phyloP scores from a whole-genome alignment of 1,284 basidiomycete species.

The Rhodotorula sp. region DNA sequence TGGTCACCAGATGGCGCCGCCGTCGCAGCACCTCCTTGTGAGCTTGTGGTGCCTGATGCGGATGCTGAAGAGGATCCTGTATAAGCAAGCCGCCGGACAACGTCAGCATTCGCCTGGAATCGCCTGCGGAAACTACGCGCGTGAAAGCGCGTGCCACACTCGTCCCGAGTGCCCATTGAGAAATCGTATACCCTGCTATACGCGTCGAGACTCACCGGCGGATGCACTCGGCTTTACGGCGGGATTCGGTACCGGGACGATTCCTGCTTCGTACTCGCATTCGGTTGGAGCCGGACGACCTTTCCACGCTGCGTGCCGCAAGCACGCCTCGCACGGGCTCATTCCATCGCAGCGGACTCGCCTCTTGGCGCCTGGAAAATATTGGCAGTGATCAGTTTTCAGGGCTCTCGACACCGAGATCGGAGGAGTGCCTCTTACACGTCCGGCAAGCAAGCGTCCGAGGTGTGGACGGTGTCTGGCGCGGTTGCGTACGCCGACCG shows the following conservation, averaged over 20 bases:
- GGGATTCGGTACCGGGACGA: not conserved
- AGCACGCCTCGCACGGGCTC: constrained; percentile 19
- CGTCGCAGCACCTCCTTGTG: not conserved
- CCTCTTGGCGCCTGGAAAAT: constrained; percentile 10
- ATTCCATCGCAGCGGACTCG: constrained; percentile 22
- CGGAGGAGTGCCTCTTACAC: not conserved
- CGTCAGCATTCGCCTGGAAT: too few species aligned
- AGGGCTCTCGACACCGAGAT: not conserved
- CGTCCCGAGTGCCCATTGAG: too few species aligned
- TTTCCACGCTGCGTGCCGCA: constrained; percentile 25
- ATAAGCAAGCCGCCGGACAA: too few species aligned
- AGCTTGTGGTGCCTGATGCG: too few species aligned
- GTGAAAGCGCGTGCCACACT: too few species aligned
- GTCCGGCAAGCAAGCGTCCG: constrained; percentile 6
- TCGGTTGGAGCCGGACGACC: constrained; percentile 12
- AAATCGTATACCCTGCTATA: not conserved
- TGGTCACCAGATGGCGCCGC: not conserved
- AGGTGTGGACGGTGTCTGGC: not conserved
- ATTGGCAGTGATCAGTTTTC: not conserved
- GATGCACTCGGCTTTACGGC: not conserved
- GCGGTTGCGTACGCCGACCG: not conserved
- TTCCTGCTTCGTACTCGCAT: constrained; percentile 18
- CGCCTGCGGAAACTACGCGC: too few species aligned
- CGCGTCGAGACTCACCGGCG: not conserved
- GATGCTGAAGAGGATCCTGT: too few species aligned